Evolutionary conservation across 2,329 filamentous ascomycete genomes (phyloP), one percentile per base, ranked within the genome.

Genomic region (Chaetothyriales sp.): DNA sequence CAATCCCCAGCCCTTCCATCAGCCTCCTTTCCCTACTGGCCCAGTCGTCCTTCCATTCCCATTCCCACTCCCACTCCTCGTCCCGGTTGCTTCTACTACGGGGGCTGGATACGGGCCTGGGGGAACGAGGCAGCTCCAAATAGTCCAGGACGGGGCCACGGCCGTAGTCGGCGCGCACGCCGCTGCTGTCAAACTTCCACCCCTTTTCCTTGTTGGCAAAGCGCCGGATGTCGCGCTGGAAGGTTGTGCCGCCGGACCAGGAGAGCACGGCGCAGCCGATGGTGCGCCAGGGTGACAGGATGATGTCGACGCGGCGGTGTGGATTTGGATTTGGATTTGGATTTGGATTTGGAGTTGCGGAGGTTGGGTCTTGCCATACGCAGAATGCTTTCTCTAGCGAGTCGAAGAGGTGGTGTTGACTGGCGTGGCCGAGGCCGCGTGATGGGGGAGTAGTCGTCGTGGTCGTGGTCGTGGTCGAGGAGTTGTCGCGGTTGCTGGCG

Each of bases 161-260:
- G 18, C 51, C 63, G 7, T 81, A 73, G 60, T 79, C 80, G 22
- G 22, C 22, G 44, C 88, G 75, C 9, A 95, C 78, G 0, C 92
- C 92, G 61, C 86, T 93, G 55, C 84, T 92, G 63, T 95, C 89
- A 63, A 96, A 96, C 65, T 92, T 94, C 74, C 86, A 82, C 0
- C 73, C 73, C 60, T 78, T 81, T 51, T 76, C 73, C 39, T 80
- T 74, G 65, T 86, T 89, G 54, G 83, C 86, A 66, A 90, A 94
- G 32, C 82, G 72, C 43, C 90, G 73, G 49, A 96, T 64, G 65
- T 96, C 92, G 20, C 90, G 74, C 70, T 95, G 80, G 59, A 95
- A 96, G 0, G 88, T 95, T 0, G 83, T 94, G 1, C 81, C 90
- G 0, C 88, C 86, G 15, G 79, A 83, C 92, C 90, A 96, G 1